Evolutionary conservation across 2,329 filamentous ascomycete species (phyloP), one percentile per base, ranked within the genome.

Genomic region (Leptosphaerulina australis): DNA sequence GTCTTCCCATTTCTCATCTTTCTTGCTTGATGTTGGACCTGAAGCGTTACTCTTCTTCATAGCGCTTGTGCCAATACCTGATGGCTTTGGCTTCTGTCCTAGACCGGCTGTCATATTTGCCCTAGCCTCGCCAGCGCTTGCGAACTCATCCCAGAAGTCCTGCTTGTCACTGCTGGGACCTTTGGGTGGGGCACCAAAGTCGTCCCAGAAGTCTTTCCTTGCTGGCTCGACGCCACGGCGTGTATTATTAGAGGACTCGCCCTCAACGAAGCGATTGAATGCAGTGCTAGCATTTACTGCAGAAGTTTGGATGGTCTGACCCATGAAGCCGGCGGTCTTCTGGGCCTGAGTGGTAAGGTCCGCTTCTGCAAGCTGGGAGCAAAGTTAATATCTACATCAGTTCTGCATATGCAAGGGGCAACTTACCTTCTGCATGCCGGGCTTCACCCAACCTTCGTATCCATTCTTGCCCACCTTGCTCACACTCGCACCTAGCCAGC

Each of bases 371-470:
- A 97, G 77, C 89, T 95, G 57, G n/a, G 15, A 11, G 12, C 2
- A n/a, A 15, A 12, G 28, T 51, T 11, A 46, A 21, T 22, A 4
- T 9, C 5, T 21, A 21, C 17, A 21, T 26, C 9, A 28, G 4
- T 9, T 12, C 21, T n/a, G 2, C 10, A 28, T 26, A 5, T 5
- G 5, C 8, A 22, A 17, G 18, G 17, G 2, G 12, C 10, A 12
- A 35, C 38, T 33, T 79, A 91, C 88, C 83, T 91, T 89, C 68
- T 90, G 88, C 55, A 94, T 91, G 21, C 91, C 94, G 8, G 94
- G 94, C 75, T 96, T 91, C 44, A 99, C 90, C 76, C 91, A 97
- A 25, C 88, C 85, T 60, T 94, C 88, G 71, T 97, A 96, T 18
- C 97, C 88, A 12, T 85, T 90, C 79, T 96, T 95, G 28, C 92